Evolutionary conservation across 371 early-diverging fungal species (phyloP), one percentile per base, ranked within the genome.

Genomic region (Quaeritorhiza haematococci): DNA sequence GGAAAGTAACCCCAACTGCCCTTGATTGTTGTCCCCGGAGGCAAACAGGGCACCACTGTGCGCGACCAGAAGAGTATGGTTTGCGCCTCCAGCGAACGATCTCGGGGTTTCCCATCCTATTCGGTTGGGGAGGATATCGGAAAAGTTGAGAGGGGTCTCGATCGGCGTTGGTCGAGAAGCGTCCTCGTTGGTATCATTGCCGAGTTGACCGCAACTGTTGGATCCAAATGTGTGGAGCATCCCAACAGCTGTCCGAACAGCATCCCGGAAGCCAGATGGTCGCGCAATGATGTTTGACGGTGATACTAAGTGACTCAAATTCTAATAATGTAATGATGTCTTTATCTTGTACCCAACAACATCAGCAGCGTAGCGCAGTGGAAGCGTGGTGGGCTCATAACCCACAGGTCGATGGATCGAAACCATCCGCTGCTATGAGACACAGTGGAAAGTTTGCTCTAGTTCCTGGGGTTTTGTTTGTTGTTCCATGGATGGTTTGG

Each of bases 51-150:
- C 45, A n/a, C 68, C 68, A 17, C 60, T 30, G 17, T 49, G 44
- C 0, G 79, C 78, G 24, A 84, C 55, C 13, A 82, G 42, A 0
- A 78, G 79, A 0, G 85, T 71, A 55, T 86, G 89, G 52, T 86
- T 86, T 3, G 84, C 82, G 15, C 87, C 89, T 19, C 84, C 83
- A 19, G 75, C 68, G 32, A 53, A 19, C 26, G 28, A 53, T 27
- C 10, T 70, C 58, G 4, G 55, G 26, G 26, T 63, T 63, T 30
- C 56, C n/a, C n/a, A n/a, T n/a, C n/a, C n/a, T 29, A 0, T 33
- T 42, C 3, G 69, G 73, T 35, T 71, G 38, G 21, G 68, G 73
- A 1, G 63, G 34, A 21, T 10, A 43, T 41, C 75, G 72, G 8
- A 21, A 47, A 1, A 72, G 69, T 17, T 24, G 50, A 21, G 45